A percentile compares a stretch with the other conserved stretches of the same genome.
Conservation (phyloP, 805 yeast genomes). For the Saccharomyces paradoxus region DNA sequence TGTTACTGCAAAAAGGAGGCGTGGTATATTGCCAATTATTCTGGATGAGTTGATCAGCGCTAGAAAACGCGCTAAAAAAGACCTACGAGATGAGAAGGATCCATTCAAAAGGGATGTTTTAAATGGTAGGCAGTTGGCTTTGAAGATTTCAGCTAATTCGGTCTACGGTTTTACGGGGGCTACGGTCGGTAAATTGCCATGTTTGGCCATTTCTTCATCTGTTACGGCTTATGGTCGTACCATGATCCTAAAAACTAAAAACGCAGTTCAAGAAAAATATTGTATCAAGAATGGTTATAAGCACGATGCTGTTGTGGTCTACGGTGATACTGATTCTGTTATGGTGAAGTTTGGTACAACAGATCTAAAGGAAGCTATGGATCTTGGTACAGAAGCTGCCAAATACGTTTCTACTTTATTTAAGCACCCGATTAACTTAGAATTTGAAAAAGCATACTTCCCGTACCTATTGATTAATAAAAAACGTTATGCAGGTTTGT, state of each 20-base stretch:
- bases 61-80: constrained; percentile 86
- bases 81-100: constrained; percentile 85
- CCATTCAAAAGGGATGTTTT: constrained; percentile 89
- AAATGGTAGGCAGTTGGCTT: constrained; percentile 94
- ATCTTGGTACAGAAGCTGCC: constrained; percentile 91
- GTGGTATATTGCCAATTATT: constrained; percentile 89
- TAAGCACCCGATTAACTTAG: constrained; percentile 81
- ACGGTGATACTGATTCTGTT: constrained; percentile 98
- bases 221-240: constrained; percentile 93
- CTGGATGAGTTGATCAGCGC: constrained; percentile 81
- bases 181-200: constrained; percentile 92
- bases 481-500: constrained; percentile 93
- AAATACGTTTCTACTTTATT: constrained; percentile 71
- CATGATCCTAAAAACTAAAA: constrained; percentile 90
- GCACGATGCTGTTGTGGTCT: constrained; percentile 84
- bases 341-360: constrained; percentile 93
- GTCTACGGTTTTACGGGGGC: constrained; percentile 99
- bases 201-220: constrained; percentile 91
- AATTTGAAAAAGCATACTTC: constrained; percentile 92
- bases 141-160: constrained; percentile 94
- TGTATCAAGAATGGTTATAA: constrained; percentile 72
- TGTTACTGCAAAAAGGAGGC: constrained; percentile 57
- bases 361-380: constrained; percentile 80
- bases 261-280: constrained; percentile 73
- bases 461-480: constrained; percentile 92